These are phyloP conservation scores for Murraya koenigii DNA, from an alignment of 345 rosid species.

Conservation along the genomic window DNA sequence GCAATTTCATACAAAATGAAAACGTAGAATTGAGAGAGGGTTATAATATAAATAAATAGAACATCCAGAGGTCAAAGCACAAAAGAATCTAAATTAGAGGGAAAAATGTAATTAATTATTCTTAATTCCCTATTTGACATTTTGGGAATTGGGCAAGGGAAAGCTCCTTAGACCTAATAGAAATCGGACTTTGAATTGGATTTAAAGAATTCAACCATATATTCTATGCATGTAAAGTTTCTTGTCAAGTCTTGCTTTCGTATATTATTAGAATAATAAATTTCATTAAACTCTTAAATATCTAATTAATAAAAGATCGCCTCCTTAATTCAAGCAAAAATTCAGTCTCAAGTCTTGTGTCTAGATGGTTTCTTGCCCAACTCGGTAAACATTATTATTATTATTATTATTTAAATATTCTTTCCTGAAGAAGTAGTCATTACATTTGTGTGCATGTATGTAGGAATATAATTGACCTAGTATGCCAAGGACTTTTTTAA, in stretches of 20 bases:
- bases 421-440: background rate
- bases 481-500: background rate
- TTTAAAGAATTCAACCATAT: too few species aligned
- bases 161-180: too few species aligned
- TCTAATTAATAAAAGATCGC: background rate
- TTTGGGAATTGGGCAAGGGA: too few species aligned
- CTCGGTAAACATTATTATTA: background rate
- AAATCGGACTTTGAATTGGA: too few species aligned
- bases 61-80: background rate
- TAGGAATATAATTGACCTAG: background rate
- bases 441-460: background rate
- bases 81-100: background rate
- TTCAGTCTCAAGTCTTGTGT: background rate
- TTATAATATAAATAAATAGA: too few species aligned
- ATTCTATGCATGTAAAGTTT: too few species aligned
- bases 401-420: too few species aligned
- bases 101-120: background rate
- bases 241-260: too few species aligned
- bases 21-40: background rate
- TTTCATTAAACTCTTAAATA: background rate
- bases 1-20: background rate
- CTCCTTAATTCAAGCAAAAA: background rate
- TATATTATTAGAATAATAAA: too few species aligned
- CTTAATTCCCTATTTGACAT: background rate
- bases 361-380: background rate